Conservation (phyloP, 2,329 filamentous ascomycete species). For the Fusarium albidum region DNA sequence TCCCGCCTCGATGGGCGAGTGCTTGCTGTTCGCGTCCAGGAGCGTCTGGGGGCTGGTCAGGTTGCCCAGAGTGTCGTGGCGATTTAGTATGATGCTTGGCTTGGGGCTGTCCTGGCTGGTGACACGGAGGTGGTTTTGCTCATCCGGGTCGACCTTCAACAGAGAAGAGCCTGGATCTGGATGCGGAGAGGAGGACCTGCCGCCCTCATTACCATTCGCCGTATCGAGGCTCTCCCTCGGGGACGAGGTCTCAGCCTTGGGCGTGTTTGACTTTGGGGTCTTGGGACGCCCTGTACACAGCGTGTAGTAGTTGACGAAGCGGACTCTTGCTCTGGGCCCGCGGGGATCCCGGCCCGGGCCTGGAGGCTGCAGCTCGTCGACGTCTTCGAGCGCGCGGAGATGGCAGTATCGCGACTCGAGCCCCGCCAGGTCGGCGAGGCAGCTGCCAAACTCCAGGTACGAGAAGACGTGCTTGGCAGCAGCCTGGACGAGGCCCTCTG, state of each 20-base stretch:
- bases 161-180: conserved; percentile 11
- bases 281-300: conserved; percentile 79
- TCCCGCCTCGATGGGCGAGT: neutral
- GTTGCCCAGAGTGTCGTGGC: conserved; percentile 29
- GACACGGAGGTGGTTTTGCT: conserved; percentile 2
- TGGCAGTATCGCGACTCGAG: conserved; percentile 75
- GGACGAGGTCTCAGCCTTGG: conserved; percentile 1
- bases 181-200: conserved; percentile 1
- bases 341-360: conserved; percentile 22
- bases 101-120: conserved; percentile 13
- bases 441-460: conserved; percentile 83
- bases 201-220: neutral
- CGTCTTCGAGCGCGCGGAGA: conserved; percentile 76
- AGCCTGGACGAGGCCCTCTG: conserved; percentile 73
- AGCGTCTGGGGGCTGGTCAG: conserved; percentile 24
- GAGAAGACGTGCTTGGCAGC: conserved; percentile 78
- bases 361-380: conserved; percentile 60
- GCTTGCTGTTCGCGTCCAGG: conserved; percentile 14
- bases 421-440: conserved; percentile 77
- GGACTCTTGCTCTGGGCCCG: conserved; percentile 60
- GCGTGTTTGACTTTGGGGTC: conserved; percentile 29
- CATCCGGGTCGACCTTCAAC: neutral
- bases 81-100: conserved; percentile 32
- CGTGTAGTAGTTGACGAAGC: conserved; percentile 92
- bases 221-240: neutral